These are phyloP conservation scores for Botryotinia calthae DNA, from an alignment of 2,329 filamentous ascomycete species.

Conservation along the genomic window DNA sequence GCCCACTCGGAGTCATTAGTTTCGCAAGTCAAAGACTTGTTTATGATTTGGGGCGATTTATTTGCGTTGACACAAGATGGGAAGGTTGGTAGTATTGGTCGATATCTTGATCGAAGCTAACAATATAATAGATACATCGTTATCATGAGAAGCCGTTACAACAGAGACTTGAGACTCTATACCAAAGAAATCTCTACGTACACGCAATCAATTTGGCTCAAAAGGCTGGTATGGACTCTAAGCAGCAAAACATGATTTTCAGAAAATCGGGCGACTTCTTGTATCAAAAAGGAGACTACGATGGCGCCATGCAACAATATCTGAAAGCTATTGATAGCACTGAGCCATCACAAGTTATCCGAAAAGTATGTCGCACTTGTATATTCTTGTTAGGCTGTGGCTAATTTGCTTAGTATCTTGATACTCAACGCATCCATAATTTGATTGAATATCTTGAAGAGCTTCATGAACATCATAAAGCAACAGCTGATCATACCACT, in stretches of 20 bases:
- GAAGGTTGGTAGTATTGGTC: constrained; percentile 58
- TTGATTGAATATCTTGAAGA: constrained; percentile 96
- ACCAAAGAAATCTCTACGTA: constrained; percentile 89
- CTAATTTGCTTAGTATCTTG: constrained; percentile 66
- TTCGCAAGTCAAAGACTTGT: constrained; percentile 74
- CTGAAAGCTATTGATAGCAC: constrained; percentile 94
- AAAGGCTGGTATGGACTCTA: constrained; percentile 74
- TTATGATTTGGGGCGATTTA: constrained; percentile 86
- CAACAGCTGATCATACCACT: constrained; percentile 93
- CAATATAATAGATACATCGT: constrained; percentile 66
- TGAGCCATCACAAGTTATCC: constrained; percentile 92
- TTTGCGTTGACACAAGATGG: constrained; percentile 90
- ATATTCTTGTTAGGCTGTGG: not conserved
- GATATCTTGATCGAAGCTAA: constrained; percentile 27
- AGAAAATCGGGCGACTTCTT: constrained; percentile 91
- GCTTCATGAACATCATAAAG: constrained; percentile 88
- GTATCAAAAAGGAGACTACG: constrained; percentile 93
- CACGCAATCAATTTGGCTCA: constrained; percentile 90
- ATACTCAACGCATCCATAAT: constrained; percentile 96
- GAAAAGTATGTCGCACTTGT: constrained; percentile 59
- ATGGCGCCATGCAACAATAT: constrained; percentile 99
- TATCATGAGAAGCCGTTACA: constrained; percentile 90
- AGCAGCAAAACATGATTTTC: constrained; percentile 88
- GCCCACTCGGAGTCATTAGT: constrained; percentile 84
- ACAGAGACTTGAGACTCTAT: constrained; percentile 89